Percentiles rank a stretch among this genome's conserved stretches.
Conservation (phyloP, 148 eudicot genomes). For the Mesembryanthemum crystallinum region DNA sequence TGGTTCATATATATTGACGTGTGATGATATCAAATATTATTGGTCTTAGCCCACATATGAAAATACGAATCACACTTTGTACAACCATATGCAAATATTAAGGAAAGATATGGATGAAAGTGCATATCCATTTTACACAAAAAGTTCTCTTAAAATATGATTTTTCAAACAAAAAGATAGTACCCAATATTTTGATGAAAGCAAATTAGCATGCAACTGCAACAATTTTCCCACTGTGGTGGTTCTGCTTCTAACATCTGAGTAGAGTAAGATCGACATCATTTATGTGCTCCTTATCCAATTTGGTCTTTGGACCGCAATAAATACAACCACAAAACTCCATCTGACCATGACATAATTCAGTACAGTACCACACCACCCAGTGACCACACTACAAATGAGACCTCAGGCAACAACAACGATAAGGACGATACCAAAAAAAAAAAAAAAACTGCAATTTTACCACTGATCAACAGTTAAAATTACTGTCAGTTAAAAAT, state of each 20-base stretch:
- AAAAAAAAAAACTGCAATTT: background rate
- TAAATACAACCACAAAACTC: background rate
- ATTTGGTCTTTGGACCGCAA: background rate
- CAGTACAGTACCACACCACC: background rate
- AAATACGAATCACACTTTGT: no score
- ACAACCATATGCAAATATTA: no score
- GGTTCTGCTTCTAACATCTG: no score
- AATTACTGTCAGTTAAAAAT: no score
- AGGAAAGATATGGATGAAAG: no score
- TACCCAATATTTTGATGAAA: background rate
- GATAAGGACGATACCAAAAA: constrained; percentile 1
- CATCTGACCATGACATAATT: constrained; percentile 9
- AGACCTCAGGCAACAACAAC: background rate
- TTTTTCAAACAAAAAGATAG: background rate
- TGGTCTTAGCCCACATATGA: no score
- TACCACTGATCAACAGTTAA: background rate
- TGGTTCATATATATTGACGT: no score
- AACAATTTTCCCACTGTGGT: background rate
- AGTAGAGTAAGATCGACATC: no score
- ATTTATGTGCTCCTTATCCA: constrained; percentile 13
- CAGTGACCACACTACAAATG: background rate
- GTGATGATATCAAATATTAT: no score
- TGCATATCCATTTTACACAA: no score
- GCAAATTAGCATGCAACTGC: background rate
- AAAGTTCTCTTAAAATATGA: no score